A percentile compares a stretch with the other conserved stretches of the same genome.
Conservation (phyloP, 2,329 filamentous ascomycete genomes). For the Periglandula ipomoeae region DNA sequence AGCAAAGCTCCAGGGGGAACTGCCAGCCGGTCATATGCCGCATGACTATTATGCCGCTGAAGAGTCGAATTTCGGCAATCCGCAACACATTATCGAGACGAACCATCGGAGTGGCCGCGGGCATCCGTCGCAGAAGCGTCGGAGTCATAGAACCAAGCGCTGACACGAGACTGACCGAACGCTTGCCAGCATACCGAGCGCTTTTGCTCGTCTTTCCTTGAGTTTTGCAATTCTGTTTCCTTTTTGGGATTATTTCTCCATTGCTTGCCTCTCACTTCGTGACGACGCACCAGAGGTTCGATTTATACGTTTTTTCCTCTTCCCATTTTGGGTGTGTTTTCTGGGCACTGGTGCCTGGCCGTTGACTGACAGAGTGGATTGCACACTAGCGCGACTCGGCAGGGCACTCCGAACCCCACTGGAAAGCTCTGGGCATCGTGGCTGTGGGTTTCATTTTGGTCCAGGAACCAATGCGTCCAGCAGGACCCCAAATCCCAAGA, state of each 20-base stretch:
- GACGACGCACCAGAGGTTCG: too few relatives aligned
- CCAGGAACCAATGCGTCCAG: too few relatives aligned
- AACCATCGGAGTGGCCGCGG: background rate
- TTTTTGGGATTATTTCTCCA: too few relatives aligned
- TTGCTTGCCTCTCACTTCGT: too few relatives aligned
- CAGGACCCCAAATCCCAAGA: background rate
- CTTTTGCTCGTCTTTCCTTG: background rate
- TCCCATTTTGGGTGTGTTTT: background rate
- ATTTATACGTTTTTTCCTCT: background rate
- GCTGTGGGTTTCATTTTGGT: background rate
- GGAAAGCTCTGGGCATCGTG: background rate
- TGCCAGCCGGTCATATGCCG: constrained; percentile 18
- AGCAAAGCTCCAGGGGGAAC: constrained; percentile 14
- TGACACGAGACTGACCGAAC: too few relatives aligned
- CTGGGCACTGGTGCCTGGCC: background rate
- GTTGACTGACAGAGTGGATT: background rate
- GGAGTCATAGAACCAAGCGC: background rate
- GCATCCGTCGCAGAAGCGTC: background rate
- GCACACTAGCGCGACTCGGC: background rate
- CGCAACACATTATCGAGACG: background rate
- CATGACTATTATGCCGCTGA: background rate
- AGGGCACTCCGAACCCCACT: background rate
- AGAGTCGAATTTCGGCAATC: background rate
- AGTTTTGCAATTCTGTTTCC: too few relatives aligned
- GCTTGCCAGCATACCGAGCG: too few relatives aligned